Evolutionary conservation across 1,139 yeast species (phyloP).

Genomic region (Nematodospora anomalae): DNA sequence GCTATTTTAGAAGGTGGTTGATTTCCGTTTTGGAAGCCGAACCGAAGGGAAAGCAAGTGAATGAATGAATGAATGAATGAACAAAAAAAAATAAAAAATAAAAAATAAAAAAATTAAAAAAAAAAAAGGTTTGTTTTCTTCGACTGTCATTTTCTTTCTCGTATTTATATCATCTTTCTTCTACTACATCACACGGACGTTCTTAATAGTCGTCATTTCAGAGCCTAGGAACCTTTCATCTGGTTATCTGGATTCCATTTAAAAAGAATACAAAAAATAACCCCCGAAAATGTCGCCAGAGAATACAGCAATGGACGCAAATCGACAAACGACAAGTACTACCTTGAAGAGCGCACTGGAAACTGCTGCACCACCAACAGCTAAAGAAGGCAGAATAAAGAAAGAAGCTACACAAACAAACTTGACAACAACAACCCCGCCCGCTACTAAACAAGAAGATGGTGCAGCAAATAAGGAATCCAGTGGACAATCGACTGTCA

Average conservation of each 20-base stretch:
- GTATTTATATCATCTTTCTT: too few relatives aligned
- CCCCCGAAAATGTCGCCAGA: neutral
- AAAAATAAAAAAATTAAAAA: too few relatives aligned
- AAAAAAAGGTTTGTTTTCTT: neutral
- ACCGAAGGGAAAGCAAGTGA: too few relatives aligned
- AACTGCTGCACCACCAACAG: neutral
- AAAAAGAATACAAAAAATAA: too few relatives aligned
- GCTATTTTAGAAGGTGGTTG: too few relatives aligned
- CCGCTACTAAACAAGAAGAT: neutral
- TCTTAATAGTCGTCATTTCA: too few relatives aligned
- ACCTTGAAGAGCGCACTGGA: neutral
- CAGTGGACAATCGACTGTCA: neutral
- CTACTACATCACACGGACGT: too few relatives aligned
- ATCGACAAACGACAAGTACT: neutral
- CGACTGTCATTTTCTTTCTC: neutral
- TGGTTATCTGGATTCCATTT: too few relatives aligned
- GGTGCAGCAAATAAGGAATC: neutral
- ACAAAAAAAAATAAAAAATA: too few relatives aligned
- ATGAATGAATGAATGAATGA: too few relatives aligned
- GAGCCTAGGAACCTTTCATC: too few relatives aligned
- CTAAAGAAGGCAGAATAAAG: constrained; percentile 4
- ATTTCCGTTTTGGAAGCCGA: too few relatives aligned
- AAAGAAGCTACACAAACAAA: constrained; percentile 1
- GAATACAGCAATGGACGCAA: neutral
- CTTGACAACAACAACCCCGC: neutral